Evolutionary conservation across 768 basidiomycete genomes (phyloP), one percentile per base, ranked within the genome.

Genomic region (Pleurotus cornucopiae): DNA sequence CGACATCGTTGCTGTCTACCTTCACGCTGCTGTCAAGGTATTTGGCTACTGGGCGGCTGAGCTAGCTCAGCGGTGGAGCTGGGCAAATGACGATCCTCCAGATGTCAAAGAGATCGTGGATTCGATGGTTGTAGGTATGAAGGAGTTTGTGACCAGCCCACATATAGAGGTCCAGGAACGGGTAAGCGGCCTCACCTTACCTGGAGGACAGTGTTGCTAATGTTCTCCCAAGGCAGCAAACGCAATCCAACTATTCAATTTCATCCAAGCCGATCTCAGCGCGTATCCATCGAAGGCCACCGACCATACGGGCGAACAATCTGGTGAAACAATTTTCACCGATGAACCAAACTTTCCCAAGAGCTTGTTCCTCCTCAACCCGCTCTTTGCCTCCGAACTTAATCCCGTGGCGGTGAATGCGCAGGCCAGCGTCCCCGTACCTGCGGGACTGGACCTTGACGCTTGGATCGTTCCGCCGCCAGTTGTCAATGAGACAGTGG

Each of bases 151-250:
- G 21, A 68, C 72, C 7, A 86, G 81, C 63, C 70, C 79, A 1
- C 80, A 95, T 63, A 84, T 94, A 46, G 96, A 98, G 64, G 87
- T 98, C 9, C 94, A 97, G 71, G 95, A 98, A 69, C 78, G 96
- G 64, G 93, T 92, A 60, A 60, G 86, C 73, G 25, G 6, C 34
- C 46, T 61, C 26, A n/a, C 12, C 59, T n/a, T 13, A 47, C 2
- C 12, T 44, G 40, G 44, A 52, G 14, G 23, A 41, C 6, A 34
- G 14, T 5, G 14, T 40, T 7, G 55, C 21, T 16, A 21, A 13
- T 18, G 40, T 13, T 39, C 25, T 26, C 6, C 46, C 21, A 58
- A 94, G 92, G 91, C 92, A n/a, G 86, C 90, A 16, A 91, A 94
- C 61, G 77, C 84, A 26, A 68, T 84, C 6, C 86, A 91, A 61